These are phyloP conservation scores for Polysphondylium violaceum DNA, from an alignment of 78 protist species.

Conservation along the genomic window DNA sequence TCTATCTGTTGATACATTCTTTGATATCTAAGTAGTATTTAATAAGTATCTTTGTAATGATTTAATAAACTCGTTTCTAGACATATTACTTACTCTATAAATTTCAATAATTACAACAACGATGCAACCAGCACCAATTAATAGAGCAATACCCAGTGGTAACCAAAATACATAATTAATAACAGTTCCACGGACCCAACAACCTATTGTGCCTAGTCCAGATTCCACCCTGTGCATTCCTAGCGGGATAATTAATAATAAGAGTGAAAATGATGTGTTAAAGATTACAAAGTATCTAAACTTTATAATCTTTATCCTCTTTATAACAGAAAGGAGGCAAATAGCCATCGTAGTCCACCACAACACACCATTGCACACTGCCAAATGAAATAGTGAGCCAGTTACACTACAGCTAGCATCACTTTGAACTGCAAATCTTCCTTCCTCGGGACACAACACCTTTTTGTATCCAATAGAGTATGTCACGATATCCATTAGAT, in stretches of 20 bases:
- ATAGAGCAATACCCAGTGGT: conserved; percentile 9
- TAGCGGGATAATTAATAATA: conserved; percentile 17
- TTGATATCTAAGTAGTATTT: conserved; percentile 12
- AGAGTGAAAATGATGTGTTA: not conserved
- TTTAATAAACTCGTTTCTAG: not conserved
- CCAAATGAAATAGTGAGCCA: conserved; percentile 34
- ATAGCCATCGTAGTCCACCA: conserved; percentile 72
- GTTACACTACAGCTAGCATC: conserved; percentile 40
- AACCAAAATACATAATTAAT: conserved; percentile 39
- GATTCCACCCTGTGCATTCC: not conserved
- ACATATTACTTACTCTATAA: conserved; percentile 20
- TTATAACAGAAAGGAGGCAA: conserved; percentile 24
- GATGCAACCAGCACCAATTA: conserved; percentile 12
- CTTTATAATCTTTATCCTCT: conserved; percentile 1
- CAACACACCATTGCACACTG: conserved; percentile 8
- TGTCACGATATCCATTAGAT: conserved; percentile 36
- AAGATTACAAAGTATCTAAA: conserved; percentile 3
- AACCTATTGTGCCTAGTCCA: conserved; percentile 28
- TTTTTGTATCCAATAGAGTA: conserved; percentile 26
- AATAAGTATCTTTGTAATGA: not conserved
- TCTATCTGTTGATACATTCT: conserved; percentile 34
- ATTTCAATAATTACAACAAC: conserved; percentile 34
- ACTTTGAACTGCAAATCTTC: conserved; percentile 25
- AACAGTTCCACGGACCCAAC: conserved; percentile 36
- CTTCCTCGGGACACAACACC: conserved; percentile 15